Conservation (phyloP, 179 eudicot genomes). For the Heliamphora pulchella region DNA sequence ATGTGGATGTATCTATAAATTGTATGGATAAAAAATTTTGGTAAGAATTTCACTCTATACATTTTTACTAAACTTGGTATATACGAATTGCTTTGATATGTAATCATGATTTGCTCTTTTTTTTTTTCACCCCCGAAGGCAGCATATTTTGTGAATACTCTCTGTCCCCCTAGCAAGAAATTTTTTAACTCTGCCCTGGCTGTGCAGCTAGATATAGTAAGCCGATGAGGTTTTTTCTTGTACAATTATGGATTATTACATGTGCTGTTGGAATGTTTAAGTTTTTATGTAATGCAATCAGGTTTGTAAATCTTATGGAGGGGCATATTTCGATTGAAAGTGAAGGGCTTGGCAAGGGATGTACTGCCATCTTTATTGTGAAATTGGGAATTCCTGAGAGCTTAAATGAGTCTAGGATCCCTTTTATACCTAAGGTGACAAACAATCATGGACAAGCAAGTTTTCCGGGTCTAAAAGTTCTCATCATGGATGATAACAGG, state of each 20-base stretch:
- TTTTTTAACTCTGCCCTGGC: not conserved
- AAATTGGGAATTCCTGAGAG: constrained; percentile 61
- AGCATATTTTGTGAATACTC: not conserved
- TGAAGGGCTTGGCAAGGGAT: constrained; percentile 71
- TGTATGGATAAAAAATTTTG: too few relatives aligned
- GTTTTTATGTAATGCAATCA: constrained; percentile 23
- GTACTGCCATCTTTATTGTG: constrained; percentile 57
- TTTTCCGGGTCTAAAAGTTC: constrained; percentile 73
- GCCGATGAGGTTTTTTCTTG: not conserved
- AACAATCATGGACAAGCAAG: constrained; percentile 35
- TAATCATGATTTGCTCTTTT: not conserved
- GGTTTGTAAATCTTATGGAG: constrained; percentile 90
- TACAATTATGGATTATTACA: not conserved
- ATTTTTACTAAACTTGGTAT: too few relatives aligned
- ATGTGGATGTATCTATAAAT: too few relatives aligned
- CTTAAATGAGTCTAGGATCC: constrained; percentile 34
- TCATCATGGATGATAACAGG: constrained; percentile 82
- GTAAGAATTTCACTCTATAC: too few relatives aligned
- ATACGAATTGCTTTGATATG: not conserved
- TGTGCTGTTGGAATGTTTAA: not conserved
- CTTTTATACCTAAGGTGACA: constrained; percentile 37
- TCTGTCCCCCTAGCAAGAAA: not conserved
- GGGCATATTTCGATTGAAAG: constrained; percentile 91
- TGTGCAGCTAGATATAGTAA: not conserved
- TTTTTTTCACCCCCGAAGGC: not conserved